Evolutionary conservation across 768 basidiomycete genomes (phyloP).

Genomic region (Pleurotus citrinopileatus): DNA sequence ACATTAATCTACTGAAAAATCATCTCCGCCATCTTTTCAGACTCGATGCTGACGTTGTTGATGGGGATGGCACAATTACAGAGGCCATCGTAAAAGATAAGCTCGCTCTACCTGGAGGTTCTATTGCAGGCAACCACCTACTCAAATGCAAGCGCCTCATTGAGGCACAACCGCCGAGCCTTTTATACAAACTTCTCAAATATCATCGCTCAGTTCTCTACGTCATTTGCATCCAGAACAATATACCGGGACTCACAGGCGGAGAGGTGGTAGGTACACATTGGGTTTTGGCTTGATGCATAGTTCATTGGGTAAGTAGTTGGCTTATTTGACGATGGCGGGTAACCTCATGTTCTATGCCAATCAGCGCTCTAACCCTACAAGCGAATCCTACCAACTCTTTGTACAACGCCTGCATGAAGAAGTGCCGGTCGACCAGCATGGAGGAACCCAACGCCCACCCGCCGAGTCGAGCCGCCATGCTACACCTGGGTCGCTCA

Average conservation of each 20-base stretch:
- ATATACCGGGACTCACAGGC: not conserved
- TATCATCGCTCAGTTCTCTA: not conserved
- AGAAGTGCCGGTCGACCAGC: too few relatives aligned
- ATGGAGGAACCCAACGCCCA: too few relatives aligned
- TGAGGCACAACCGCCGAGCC: not conserved
- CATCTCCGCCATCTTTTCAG: slow-evolving; percentile 26
- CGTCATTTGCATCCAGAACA: not conserved
- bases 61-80: not conserved
- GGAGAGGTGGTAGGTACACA: not conserved
- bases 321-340: too few relatives aligned
- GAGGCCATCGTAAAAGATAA: not conserved
- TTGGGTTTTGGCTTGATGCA: not conserved
- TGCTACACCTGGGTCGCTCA: too few relatives aligned
- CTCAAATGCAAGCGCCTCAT: not conserved
- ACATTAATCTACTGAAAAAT: slow-evolving; percentile 28
- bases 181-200: not conserved
- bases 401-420: too few relatives aligned
- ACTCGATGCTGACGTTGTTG: slow-evolving; percentile 16
- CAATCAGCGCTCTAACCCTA: not conserved
- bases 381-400: too few relatives aligned
- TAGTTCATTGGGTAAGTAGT: not conserved
- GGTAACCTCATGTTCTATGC: not conserved
- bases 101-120: not conserved
- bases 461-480: too few relatives aligned
- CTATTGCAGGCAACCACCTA: not conserved